Evolutionary conservation across 495 filamentous ascomycete genomes (phyloP).

Genomic region (Tuber umbilicatum): DNA sequence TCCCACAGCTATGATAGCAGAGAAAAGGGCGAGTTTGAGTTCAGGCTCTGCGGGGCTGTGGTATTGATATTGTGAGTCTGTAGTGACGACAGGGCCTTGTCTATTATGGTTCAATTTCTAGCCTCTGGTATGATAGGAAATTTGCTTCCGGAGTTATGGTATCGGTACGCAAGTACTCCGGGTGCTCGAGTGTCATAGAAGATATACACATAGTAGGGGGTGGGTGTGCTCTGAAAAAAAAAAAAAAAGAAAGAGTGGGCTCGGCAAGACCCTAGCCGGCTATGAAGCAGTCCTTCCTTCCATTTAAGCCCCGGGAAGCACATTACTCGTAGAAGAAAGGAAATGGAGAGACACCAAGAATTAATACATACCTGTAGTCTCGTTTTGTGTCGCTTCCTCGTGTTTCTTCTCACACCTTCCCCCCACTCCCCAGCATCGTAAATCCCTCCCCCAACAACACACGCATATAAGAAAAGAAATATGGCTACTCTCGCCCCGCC

Average conservation of each 20-base stretch:
- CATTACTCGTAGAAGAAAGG: not conserved
- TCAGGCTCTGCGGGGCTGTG: not conserved
- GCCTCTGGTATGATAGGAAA: not conserved
- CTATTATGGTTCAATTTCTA: not conserved
- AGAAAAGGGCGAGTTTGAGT: not conserved
- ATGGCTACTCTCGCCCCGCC: slow-evolving; percentile 29
- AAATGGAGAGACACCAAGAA: not conserved
- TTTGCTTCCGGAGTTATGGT: not conserved
- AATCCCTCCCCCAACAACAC: slow-evolving; percentile 11
- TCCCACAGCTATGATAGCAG: too few relatives aligned
- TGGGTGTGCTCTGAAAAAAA: not conserved
- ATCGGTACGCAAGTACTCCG: too few relatives aligned
- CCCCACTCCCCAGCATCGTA: slow-evolving; percentile 11
- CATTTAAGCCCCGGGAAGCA: not conserved
- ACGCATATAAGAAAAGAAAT: not conserved
- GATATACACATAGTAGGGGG: not conserved
- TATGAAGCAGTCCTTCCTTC: slow-evolving; percentile 6
- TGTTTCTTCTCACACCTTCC: slow-evolving; percentile 21
- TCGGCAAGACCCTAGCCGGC: not conserved
- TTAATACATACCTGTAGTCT: not conserved
- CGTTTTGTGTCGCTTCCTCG: slow-evolving; percentile 8
- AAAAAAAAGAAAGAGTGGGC: not conserved
- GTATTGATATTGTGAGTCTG: not conserved
- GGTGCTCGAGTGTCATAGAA: not conserved
- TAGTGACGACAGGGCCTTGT: not conserved